Evolutionary conservation across 495 filamentous ascomycete species (phyloP).

Genomic region (Aspergillus mulundensis): DNA sequence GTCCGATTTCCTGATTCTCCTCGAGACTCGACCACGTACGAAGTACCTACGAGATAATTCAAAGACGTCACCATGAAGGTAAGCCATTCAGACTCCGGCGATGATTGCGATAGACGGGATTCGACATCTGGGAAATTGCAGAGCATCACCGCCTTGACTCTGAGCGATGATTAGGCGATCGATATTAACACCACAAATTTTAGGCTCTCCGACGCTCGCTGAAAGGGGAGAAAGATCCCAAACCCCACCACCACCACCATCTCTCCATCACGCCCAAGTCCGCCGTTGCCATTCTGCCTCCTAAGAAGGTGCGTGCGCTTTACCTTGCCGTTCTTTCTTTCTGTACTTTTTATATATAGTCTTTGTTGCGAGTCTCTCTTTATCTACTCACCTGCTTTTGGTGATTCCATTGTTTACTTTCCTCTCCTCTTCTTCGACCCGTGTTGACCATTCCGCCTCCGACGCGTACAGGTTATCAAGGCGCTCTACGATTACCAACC

Average conservation of each 20-base stretch:
- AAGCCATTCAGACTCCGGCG: constrained; percentile 2
- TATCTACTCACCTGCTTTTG: constrained; percentile 6
- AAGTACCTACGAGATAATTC: neutral
- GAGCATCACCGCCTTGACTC: neutral
- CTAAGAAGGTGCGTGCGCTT: constrained; percentile 75
- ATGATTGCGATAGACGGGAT: constrained; percentile 17
- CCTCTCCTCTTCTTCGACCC: constrained; percentile 5
- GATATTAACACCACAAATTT: constrained; percentile 5
- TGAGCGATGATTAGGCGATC: constrained; percentile 15
- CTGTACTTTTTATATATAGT: neutral
- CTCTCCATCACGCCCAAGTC: constrained; percentile 89
- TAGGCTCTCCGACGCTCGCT: constrained; percentile 81
- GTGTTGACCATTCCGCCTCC: constrained; percentile 18
- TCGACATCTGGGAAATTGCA: constrained; percentile 14
- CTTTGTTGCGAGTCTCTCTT: constrained; percentile 1
- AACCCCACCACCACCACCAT: constrained; percentile 73
- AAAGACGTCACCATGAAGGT: constrained; percentile 23
- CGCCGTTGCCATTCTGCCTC: constrained; percentile 90
- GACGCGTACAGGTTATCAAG: constrained; percentile 74
- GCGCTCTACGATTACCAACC: constrained; percentile 91
- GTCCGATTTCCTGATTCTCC: constrained; percentile 1
- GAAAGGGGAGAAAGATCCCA: constrained; percentile 76
- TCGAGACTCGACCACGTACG: neutral
- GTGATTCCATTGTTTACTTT: constrained; percentile 4
- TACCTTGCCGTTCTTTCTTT: constrained; percentile 7